Evolutionary conservation across 345 rosid genomes (phyloP).

Genomic region (Alliaria petiolata): DNA sequence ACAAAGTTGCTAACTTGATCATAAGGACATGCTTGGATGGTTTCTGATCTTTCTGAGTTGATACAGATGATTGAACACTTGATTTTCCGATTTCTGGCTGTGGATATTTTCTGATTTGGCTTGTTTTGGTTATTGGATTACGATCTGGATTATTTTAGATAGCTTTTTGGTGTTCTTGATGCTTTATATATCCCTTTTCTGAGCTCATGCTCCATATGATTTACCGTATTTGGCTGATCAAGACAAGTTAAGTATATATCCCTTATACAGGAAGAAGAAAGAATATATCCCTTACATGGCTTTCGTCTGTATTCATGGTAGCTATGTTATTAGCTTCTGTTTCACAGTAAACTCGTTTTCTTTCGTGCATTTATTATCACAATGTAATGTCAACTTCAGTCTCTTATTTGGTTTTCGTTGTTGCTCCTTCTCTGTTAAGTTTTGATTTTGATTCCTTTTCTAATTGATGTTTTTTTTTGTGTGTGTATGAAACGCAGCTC

Average conservation of each 20-base stretch:
- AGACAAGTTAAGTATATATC: not conserved
- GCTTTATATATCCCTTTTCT: not conserved
- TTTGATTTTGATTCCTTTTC: not conserved
- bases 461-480: not conserved
- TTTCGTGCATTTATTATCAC: not conserved
- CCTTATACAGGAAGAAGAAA: too few relatives aligned
- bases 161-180: not conserved
- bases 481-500: slow-evolving; percentile 50
- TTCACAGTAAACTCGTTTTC: not conserved
- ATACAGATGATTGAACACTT: not conserved
- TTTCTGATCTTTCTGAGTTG: not conserved
- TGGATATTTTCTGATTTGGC: not conserved
- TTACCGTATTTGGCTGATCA: not conserved
- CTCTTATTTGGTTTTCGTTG: not conserved
- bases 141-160: not conserved
- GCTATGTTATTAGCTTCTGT: not conserved
- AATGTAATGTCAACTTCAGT: not conserved
- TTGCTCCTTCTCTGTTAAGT: not conserved
- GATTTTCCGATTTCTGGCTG: not conserved
- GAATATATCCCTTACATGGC: not conserved
- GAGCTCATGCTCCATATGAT: not conserved
- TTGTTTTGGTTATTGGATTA: not conserved
- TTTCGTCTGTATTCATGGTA: not conserved
- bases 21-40: not conserved
- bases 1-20: not conserved